A percentile compares a stretch with the other conserved stretches of the same genome.
Evolutionary conservation across 176 grass and related monocot species (phyloP).

Genomic region (Chloris gayana): DNA sequence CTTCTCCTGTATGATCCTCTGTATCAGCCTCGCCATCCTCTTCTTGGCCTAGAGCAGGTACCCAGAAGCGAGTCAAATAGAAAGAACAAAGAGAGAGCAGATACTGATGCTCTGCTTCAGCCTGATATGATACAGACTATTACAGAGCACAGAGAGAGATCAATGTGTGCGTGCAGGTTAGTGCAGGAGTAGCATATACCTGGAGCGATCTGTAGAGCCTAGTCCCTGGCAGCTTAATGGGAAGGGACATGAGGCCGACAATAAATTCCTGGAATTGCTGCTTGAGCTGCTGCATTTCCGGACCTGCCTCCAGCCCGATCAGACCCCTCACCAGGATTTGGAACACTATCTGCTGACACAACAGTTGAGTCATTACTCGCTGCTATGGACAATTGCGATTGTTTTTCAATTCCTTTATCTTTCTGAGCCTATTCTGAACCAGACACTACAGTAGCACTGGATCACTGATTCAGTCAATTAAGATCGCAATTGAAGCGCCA

Average conservation of each 20-base stretch:
- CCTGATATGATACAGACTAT: conserved; percentile 5
- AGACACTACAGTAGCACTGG: neutral
- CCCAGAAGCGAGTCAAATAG: conserved; percentile 31
- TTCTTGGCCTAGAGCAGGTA: conserved; percentile 75
- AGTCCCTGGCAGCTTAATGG: conserved; percentile 91
- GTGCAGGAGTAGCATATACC: conserved; percentile 36
- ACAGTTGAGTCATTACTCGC: conserved; percentile 16
- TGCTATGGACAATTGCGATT: neutral
- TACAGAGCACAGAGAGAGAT: too few relatives aligned
- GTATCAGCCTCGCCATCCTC: conserved; percentile 75
- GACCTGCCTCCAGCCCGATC: conserved; percentile 82
- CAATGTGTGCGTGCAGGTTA: neutral
- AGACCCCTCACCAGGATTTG: conserved; percentile 81
- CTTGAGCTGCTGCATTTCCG: conserved; percentile 89
- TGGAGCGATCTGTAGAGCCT: conserved; percentile 83
- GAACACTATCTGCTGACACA: conserved; percentile 83
- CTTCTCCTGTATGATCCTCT: conserved; percentile 91
- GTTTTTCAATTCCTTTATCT: too few relatives aligned
- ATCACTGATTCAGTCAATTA: neutral
- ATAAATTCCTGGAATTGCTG: conserved; percentile 97
- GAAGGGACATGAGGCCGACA: conserved; percentile 89
- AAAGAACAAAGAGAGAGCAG: conserved; percentile 34
- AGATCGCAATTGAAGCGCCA: neutral
- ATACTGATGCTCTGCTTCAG: conserved; percentile 14
- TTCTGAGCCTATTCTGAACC: neutral